A percentile compares a stretch with the other conserved stretches of the same genome.
These are phyloP conservation scores for Apophysomyces elegans DNA, from an alignment of 371 early-diverging fungal genomes.

Conservation along the genomic window DNA sequence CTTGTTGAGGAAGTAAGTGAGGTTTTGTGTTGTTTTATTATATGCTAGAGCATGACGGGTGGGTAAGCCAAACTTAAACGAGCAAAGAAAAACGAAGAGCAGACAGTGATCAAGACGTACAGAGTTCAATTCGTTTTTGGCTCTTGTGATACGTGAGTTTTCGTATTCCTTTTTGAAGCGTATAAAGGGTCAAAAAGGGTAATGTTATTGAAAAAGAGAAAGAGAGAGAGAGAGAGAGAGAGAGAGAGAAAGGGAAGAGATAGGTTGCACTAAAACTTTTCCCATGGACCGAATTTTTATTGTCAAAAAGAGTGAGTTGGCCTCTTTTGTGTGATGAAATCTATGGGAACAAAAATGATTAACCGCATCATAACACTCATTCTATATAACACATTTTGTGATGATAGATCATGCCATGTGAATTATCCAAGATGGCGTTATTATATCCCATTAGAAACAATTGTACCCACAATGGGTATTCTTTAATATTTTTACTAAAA, in stretches of 20 bases:
- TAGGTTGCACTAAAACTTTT: conserved; percentile 8
- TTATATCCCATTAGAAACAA: no score
- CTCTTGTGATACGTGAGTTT: not conserved
- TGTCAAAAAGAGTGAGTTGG: not conserved
- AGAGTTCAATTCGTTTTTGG: not conserved
- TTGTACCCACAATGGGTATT: no score
- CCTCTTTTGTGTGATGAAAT: not conserved
- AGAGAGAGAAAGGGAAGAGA: conserved; percentile 4
- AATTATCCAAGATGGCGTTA: no score
- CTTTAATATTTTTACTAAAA: no score
- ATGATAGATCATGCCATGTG: no score
- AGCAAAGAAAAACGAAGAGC: not conserved
- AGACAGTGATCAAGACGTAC: no score
- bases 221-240: conserved; percentile 5
- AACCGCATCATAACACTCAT: no score
- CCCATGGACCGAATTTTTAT: conserved; percentile 4
- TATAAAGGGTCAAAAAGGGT: not conserved
- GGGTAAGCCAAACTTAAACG: conserved; percentile 2
- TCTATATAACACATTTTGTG: no score
- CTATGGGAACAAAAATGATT: no score
- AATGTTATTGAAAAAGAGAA: conserved; percentile 10
- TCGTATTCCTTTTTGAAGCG: not conserved
- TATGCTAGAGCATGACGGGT: not conserved
- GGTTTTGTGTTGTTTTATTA: no score
- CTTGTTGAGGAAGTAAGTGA: no score